These are phyloP conservation scores for Yamadazyma atlantica DNA, from an alignment of 1,139 yeast genomes.

Conservation along the genomic window DNA sequence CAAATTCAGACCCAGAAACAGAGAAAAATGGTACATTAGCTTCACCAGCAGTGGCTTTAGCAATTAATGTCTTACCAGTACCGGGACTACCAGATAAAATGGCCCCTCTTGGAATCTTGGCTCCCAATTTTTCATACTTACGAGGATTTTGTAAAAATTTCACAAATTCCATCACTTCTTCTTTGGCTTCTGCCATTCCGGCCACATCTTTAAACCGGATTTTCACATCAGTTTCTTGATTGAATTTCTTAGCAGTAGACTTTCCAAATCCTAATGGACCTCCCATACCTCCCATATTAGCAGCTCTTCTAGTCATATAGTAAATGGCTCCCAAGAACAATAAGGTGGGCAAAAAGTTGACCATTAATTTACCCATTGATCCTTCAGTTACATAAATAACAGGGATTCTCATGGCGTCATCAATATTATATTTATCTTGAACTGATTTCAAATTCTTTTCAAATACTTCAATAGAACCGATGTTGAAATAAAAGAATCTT, in stretches of 20 bases:
- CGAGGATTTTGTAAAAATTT: conserved; percentile 85
- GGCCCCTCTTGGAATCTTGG: conserved; percentile 97
- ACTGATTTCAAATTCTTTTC: conserved; percentile 78
- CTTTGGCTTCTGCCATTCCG: conserved; percentile 97
- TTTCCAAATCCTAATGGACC: conserved; percentile 79
- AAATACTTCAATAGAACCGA: conserved; percentile 91
- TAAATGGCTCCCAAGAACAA: conserved; percentile 83
- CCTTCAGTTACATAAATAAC: conserved; percentile 77
- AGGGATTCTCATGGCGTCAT: conserved; percentile 71
- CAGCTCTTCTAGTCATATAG: conserved; percentile 59
- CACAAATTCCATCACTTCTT: conserved; percentile 96
- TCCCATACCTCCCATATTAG: conserved; percentile 59
- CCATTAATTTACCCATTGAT: conserved; percentile 56
- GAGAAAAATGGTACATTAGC: conserved; percentile 96
- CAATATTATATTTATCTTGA: conserved; percentile 67
- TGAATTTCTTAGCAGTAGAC: conserved; percentile 86
- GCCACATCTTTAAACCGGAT: conserved; percentile 93
- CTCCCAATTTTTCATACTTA: conserved; percentile 89
- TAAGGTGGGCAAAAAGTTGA: conserved; percentile 80
- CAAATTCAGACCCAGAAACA: conserved; percentile 97
- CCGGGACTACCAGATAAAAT: conserved; percentile 99
- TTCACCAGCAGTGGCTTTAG: conserved; percentile 99
- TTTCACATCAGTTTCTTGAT: conserved; percentile 87
- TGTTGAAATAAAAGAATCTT: conserved; percentile 52
- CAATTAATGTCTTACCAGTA: conserved; percentile 95